A percentile compares a stretch with the other conserved stretches of the same genome.
These are phyloP conservation scores for Boletus pseudo-olivaceus DNA, from an alignment of 768 basidiomycete genomes.

Conservation along the genomic window DNA sequence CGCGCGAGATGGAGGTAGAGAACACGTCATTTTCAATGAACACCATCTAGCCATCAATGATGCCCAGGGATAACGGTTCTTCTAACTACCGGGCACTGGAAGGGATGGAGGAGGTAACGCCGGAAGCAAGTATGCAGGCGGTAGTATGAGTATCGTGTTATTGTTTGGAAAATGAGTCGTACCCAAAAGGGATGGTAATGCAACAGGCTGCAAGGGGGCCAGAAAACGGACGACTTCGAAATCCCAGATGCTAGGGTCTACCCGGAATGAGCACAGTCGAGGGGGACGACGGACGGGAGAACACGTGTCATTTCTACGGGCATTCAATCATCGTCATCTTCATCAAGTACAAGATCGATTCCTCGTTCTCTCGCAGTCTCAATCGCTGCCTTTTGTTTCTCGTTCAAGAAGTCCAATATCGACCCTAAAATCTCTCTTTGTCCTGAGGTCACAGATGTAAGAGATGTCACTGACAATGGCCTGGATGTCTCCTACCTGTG, in stretches of 20 bases:
- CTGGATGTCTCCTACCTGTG: constrained; percentile 43
- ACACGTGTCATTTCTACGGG: background rate
- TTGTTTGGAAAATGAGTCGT: too few relatives aligned
- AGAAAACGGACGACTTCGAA: background rate
- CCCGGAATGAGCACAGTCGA: background rate
- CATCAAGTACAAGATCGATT: constrained; percentile 51
- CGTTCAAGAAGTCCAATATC: constrained; percentile 45
- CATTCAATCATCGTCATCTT: constrained; percentile 13
- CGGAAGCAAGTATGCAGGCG: too few relatives aligned
- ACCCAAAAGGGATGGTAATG: too few relatives aligned
- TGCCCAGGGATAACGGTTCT: too few relatives aligned
- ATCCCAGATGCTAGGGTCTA: background rate
- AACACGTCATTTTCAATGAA: too few relatives aligned
- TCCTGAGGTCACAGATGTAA: constrained; percentile 35
- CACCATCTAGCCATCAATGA: too few relatives aligned
- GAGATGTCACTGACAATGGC: background rate
- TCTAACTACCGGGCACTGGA: too few relatives aligned
- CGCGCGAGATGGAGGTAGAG: too few relatives aligned
- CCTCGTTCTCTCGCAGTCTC: constrained; percentile 49
- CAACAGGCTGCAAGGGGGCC: background rate
- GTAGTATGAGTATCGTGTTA: too few relatives aligned
- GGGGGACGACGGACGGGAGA: background rate
- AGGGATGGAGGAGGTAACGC: too few relatives aligned
- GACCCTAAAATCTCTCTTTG: constrained; percentile 57
- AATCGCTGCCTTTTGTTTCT: constrained; percentile 47